Evolutionary conservation across 73 alveolate species (phyloP), one percentile per base, ranked within the genome.

Genomic region (Paraurostyla sp.): DNA sequence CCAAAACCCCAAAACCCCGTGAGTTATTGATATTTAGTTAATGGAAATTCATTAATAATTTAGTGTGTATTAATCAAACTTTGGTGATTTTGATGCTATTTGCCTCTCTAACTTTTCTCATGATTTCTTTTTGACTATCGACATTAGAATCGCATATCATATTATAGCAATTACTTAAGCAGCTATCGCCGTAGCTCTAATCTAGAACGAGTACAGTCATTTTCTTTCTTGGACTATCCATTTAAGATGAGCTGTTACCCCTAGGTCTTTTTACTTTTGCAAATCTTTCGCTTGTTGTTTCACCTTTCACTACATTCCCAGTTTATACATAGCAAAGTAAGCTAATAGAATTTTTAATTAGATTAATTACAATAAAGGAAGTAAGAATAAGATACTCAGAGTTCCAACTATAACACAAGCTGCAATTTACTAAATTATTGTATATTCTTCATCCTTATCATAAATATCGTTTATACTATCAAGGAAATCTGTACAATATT

Each of bases 261-360:
- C 30, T 52, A 4, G 30, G 11, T 20, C 69, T 52, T 20, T 52
- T 52, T 13, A n/a, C 38, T 27, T 73, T 73, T 45, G 86, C 18
- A 27, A 49, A 43, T 46, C 86, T 73, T 43, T 73, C 86, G 33
- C 65, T 18, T 18, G 86, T 73, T 40, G 86, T 73, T 27, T 73
- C 50, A 3, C 86, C 86, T 45, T 46, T 73, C 33, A 73, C 49
- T 11, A 73, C 29, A 45, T 73, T 73, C 25, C 86, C 48, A 48
- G 86, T 48, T 46, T 73, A 50, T 1, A 73, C 86, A 48, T 43
- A 43, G 49, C 65, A 73, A 11, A 73, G 40, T 0, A 73, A 48
- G 32, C 86, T 73, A 73, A 23, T 25, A 73, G 0, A 25, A 60
- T 4, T 29, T 41, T 36, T 69, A 6, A 69, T 7, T 18, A 69